phyloP scores from a whole-genome alignment of 768 basidiomycete species.

The Harrya chromipes region DNA sequence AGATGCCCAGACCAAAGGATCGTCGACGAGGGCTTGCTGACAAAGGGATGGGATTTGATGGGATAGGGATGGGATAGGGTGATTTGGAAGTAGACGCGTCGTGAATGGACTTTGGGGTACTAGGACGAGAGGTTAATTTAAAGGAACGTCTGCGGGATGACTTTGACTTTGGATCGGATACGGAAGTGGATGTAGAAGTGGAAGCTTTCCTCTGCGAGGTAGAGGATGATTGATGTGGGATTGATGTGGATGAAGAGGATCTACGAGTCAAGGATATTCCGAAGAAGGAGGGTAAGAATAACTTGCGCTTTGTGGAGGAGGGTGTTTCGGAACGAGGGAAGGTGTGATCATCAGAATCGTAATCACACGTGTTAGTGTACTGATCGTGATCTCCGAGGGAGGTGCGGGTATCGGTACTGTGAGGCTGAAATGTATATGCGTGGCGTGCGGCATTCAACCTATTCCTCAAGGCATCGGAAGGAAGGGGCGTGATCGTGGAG shows the following conservation, averaged over 20 bases:
- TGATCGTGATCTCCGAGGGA: constrained; percentile 14
- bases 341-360: constrained; percentile 20
- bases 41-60: constrained; percentile 30
- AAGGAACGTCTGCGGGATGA: constrained; percentile 32
- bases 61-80: constrained; percentile 24
- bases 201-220: constrained; percentile 23
- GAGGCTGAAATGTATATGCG: constrained; percentile 15
- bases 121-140: constrained; percentile 28
- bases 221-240: constrained; percentile 14
- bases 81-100: constrained; percentile 18
- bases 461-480: constrained; percentile 39
- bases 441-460: constrained; percentile 15
- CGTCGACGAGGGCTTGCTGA: constrained; percentile 34
- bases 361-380: constrained; percentile 4
- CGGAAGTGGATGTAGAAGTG: constrained; percentile 22
- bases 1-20: constrained; percentile 28
- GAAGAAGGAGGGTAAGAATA: constrained; percentile 23
- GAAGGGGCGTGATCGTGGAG: constrained; percentile 56
- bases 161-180: constrained; percentile 13
- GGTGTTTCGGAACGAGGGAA: constrained; percentile 29
- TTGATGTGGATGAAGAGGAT: constrained; percentile 21
- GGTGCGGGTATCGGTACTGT: constrained; percentile 12
- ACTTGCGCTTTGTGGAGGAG: constrained; percentile 24
- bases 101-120: constrained; percentile 28
- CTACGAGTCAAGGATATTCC: constrained; percentile 29